A percentile compares a stretch with the other conserved stretches of the same genome.
Evolutionary conservation across 495 filamentous ascomycete species (phyloP).

Genomic region (Hyaloscypha finlandica): DNA sequence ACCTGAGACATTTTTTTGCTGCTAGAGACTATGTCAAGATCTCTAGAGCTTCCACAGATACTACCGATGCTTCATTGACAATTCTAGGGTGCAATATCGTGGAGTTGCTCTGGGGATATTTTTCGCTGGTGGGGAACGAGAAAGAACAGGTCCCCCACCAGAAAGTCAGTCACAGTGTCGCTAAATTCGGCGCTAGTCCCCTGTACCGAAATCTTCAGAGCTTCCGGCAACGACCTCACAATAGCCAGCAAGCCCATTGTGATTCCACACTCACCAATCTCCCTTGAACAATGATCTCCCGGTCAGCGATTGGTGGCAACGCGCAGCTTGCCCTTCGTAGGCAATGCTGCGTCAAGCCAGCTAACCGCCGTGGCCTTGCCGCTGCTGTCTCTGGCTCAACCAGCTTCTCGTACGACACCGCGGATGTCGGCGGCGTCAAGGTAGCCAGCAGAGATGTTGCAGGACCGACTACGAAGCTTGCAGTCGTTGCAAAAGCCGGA

Average conservation of each 20-base stretch:
- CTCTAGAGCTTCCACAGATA: conserved; percentile 67
- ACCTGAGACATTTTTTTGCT: conserved; percentile 61
- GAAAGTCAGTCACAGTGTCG: background rate
- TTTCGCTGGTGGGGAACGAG: conserved; percentile 28
- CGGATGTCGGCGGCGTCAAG: conserved; percentile 85
- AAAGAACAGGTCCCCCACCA: conserved; percentile 7
- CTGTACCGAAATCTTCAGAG: conserved; percentile 14
- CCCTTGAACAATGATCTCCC: conserved; percentile 78
- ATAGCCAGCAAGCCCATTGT: conserved; percentile 12
- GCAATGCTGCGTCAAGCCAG: conserved; percentile 57
- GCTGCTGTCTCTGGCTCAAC: conserved; percentile 70
- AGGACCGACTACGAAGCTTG: conserved; percentile 86
- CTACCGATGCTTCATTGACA: conserved; percentile 63
- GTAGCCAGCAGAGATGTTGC: conserved; percentile 83
- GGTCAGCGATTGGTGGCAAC: conserved; percentile 74
- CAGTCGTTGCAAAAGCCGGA: conserved; percentile 88
- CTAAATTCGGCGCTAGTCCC: background rate
- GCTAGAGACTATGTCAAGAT: conserved; percentile 70
- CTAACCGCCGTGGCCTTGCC: conserved; percentile 73
- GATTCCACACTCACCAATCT: conserved; percentile 31
- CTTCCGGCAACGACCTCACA: conserved; percentile 11
- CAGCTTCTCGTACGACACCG: conserved; percentile 83
- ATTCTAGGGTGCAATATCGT: conserved; percentile 18
- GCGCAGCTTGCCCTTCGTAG: conserved; percentile 73
- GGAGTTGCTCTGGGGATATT: conserved; percentile 10